Conservation (phyloP, 768 basidiomycete species). For the Hysterangium stoloniferum region DNA sequence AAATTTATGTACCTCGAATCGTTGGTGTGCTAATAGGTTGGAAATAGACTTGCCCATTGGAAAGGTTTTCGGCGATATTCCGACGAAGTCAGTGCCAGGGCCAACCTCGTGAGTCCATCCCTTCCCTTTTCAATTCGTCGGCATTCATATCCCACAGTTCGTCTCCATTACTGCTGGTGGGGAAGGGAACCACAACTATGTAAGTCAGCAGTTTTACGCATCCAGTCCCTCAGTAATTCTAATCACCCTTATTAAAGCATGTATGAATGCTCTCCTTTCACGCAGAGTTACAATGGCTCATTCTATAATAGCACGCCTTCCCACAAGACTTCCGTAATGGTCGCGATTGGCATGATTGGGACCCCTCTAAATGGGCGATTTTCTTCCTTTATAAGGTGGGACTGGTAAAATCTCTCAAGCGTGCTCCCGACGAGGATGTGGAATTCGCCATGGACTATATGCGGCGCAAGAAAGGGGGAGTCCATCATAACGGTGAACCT, state of each 20-base stretch:
- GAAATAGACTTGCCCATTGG: conserved; percentile 66
- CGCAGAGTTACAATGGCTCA: conserved; percentile 12
- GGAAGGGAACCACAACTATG: conserved; percentile 76
- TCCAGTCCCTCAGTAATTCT: background rate
- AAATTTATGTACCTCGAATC: background rate
- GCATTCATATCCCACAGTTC: conserved; percentile 30
- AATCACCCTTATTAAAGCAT: background rate
- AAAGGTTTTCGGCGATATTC: conserved; percentile 77
- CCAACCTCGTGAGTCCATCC: conserved; percentile 48
- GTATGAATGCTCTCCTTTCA: background rate
- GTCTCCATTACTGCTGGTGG: conserved; percentile 64
- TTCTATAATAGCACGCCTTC: conserved; percentile 53
- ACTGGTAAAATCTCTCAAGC: conserved; percentile 39
- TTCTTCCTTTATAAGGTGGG: conserved; percentile 41
- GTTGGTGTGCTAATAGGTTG: background rate
- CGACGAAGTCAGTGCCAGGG: conserved; percentile 71
- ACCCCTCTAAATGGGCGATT: conserved; percentile 79
- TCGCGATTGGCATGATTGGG: conserved; percentile 55
- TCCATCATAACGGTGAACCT: conserved; percentile 15
- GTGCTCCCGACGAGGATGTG: conserved; percentile 44
- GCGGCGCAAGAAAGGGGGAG: conserved; percentile 30
- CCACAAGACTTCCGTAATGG: conserved; percentile 77
- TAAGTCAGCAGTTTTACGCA: conserved; percentile 28
- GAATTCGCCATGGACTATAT: conserved; percentile 41
- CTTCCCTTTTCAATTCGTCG: background rate